phyloP scores from a whole-genome alignment of 2,329 filamentous ascomycete species.

The Colletotrichum shisoi region DNA sequence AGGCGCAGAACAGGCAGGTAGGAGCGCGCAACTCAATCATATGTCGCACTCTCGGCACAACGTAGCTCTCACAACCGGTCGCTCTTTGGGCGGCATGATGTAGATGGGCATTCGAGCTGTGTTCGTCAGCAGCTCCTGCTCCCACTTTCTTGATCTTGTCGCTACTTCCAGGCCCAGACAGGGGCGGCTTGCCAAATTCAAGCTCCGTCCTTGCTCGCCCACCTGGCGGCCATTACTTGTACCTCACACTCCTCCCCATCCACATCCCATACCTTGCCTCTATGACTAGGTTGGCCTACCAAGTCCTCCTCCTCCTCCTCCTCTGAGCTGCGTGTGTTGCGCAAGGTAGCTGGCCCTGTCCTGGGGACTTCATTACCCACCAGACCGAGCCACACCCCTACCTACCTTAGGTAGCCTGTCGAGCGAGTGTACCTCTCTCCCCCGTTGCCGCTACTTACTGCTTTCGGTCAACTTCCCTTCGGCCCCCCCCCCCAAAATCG shows the following conservation, averaged over 20 bases:
- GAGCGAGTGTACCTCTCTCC: slow-evolving; percentile 15
- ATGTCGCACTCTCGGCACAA: slow-evolving; percentile 1
- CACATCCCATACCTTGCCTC: not conserved
- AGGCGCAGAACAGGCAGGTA: slow-evolving; percentile 11
- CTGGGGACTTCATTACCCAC: slow-evolving; percentile 35
- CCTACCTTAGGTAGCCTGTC: slow-evolving; percentile 2
- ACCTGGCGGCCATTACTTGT: slow-evolving; percentile 20
- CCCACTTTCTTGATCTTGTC: slow-evolving; percentile 16
- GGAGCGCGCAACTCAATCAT: slow-evolving; percentile 17
- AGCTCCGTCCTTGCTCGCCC: slow-evolving; percentile 37
- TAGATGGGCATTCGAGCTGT: slow-evolving; percentile 7
- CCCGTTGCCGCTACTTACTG: slow-evolving; percentile 39
- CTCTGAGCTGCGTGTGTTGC: slow-evolving; percentile 23
- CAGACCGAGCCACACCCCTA: slow-evolving; percentile 39
- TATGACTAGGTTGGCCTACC: slow-evolving; percentile 8
- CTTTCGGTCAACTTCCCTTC: slow-evolving; percentile 40
- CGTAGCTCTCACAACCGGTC: not conserved
- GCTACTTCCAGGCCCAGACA: slow-evolving; percentile 22
- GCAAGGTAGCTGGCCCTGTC: slow-evolving; percentile 29
- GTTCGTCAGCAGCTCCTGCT: slow-evolving; percentile 18
- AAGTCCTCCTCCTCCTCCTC: slow-evolving; percentile 15
- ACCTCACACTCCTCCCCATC: slow-evolving; percentile 6
- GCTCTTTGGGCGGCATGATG: not conserved
- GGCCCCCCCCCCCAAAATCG: slow-evolving; percentile 33
- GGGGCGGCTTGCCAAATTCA: slow-evolving; percentile 34